A percentile compares a stretch with the other conserved stretches of the same genome.
phyloP scores from a whole-genome alignment of 768 basidiomycete genomes.

The Mycena galopus region DNA sequence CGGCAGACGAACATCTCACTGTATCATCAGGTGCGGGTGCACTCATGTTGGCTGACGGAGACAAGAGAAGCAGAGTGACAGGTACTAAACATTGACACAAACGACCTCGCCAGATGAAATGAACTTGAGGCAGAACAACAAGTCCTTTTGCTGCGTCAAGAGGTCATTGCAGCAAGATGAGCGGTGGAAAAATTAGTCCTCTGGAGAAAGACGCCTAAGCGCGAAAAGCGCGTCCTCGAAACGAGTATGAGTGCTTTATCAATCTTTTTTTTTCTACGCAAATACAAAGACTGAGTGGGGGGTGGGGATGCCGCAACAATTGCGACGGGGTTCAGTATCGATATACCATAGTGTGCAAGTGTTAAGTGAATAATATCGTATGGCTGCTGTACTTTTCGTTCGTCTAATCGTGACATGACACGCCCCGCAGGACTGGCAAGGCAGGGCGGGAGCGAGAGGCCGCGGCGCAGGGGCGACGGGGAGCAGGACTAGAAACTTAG shows the following conservation, averaged over 20 bases:
- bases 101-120: too few species aligned
- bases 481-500: conserved; percentile 51
- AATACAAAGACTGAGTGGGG: conserved; percentile 33
- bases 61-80: too few species aligned
- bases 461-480: conserved; percentile 27
- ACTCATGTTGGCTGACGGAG: not conserved
- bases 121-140: too few species aligned
- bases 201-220: too few species aligned
- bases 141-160: too few species aligned
- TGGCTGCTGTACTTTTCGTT: conserved; percentile 34
- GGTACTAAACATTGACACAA: too few species aligned
- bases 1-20: not conserved
- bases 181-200: too few species aligned
- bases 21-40: not conserved
- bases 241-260: conserved; percentile 7
- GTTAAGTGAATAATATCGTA: conserved; percentile 31
- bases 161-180: too few species aligned
- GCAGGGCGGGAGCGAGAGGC: conserved; percentile 25
- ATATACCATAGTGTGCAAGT: conserved; percentile 38
- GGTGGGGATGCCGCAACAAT: conserved; percentile 3
- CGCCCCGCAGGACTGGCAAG: conserved; percentile 16
- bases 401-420: conserved; percentile 22
- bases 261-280: conserved; percentile 33
- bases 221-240: too few species aligned
- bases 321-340: conserved; percentile 28